Evolutionary conservation across 495 filamentous ascomycete species (phyloP).

Genomic region (Aspergillus sclerotioniger): DNA sequence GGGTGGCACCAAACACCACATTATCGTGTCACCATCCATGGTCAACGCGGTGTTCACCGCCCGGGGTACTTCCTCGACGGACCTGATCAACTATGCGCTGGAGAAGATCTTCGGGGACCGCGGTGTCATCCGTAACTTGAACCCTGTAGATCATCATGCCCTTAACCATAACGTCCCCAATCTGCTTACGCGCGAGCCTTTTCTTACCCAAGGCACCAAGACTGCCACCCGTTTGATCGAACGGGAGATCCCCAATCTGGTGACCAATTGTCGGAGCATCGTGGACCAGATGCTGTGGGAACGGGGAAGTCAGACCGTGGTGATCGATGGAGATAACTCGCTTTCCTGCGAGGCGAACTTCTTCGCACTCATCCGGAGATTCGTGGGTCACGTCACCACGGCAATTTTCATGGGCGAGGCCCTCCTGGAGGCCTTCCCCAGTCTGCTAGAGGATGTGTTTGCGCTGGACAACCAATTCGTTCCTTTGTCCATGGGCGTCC

Average conservation of each 20-base stretch:
- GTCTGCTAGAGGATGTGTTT: constrained; percentile 52
- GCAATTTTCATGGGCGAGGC: constrained; percentile 53
- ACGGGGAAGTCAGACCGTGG: constrained; percentile 39
- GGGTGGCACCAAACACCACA: constrained; percentile 47
- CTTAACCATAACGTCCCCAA: constrained; percentile 35
- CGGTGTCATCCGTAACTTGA: constrained; percentile 30
- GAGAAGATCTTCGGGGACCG: constrained; percentile 51
- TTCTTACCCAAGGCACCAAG: constrained; percentile 38
- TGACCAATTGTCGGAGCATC: constrained; percentile 56
- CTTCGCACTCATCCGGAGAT: constrained; percentile 53
- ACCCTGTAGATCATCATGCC: constrained; percentile 31
- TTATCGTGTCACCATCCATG: constrained; percentile 51
- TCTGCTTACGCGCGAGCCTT: constrained; percentile 44
- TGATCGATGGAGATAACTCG: constrained; percentile 30
- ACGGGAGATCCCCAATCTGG: constrained; percentile 46
- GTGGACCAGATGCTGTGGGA: constrained; percentile 66
- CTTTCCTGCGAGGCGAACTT: constrained; percentile 49
- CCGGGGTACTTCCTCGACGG: constrained; percentile 28
- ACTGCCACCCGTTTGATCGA: constrained; percentile 37
- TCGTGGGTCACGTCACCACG: constrained; percentile 51
- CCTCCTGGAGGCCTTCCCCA: constrained; percentile 54
- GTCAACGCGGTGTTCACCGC: constrained; percentile 43
- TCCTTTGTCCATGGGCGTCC: constrained; percentile 49
- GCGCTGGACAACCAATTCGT: constrained; percentile 54
- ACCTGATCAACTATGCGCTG: constrained; percentile 40